phyloP scores from a whole-genome alignment of 495 filamentous ascomycete species.

The Aspergillus incahuasiensis region DNA sequence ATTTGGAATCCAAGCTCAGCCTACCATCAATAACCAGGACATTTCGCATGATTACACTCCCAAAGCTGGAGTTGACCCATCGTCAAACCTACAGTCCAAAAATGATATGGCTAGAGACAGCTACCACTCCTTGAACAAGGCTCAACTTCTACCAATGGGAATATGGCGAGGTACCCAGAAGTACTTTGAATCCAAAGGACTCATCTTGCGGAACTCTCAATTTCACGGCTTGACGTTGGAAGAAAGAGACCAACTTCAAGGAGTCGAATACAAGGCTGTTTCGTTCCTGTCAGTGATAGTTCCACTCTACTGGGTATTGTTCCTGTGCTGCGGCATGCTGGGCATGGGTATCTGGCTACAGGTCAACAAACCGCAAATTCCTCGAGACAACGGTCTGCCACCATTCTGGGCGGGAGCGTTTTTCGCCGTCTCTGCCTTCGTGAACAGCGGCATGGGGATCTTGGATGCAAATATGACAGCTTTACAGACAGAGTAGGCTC shows the following conservation, averaged over 20 bases:
- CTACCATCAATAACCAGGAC: slow-evolving; percentile 21
- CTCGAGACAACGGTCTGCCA: slow-evolving; percentile 63
- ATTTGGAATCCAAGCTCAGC: slow-evolving; percentile 12
- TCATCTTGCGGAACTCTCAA: slow-evolving; percentile 65
- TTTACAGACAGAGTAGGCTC: slow-evolving; percentile 33
- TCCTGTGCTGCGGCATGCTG: slow-evolving; percentile 66
- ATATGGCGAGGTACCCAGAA: slow-evolving; percentile 31
- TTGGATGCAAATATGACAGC: slow-evolving; percentile 73
- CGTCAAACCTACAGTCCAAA: slow-evolving; percentile 33
- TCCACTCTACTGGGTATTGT: slow-evolving; percentile 66
- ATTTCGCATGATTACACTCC: slow-evolving; percentile 12
- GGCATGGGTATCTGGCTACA: slow-evolving; percentile 70
- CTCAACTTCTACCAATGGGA: slow-evolving; percentile 20
- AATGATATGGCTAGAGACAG: slow-evolving; percentile 29
- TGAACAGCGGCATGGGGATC: slow-evolving; percentile 82
- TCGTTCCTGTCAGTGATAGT: slow-evolving; percentile 67
- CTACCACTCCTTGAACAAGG: slow-evolving; percentile 16
- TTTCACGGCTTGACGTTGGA: slow-evolving; percentile 63
- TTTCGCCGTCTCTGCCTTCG: slow-evolving; percentile 66
- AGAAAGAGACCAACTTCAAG: slow-evolving; percentile 70
- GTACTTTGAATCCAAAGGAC: slow-evolving; percentile 39
- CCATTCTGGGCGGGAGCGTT: slow-evolving; percentile 52
- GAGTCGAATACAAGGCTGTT: slow-evolving; percentile 75
- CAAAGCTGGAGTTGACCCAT: not conserved
- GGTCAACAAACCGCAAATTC: slow-evolving; percentile 50